Evolutionary conservation across 2,329 filamentous ascomycete species (phyloP), one percentile per base, ranked within the genome.

Genomic region (Trichoderma endophyticum): DNA sequence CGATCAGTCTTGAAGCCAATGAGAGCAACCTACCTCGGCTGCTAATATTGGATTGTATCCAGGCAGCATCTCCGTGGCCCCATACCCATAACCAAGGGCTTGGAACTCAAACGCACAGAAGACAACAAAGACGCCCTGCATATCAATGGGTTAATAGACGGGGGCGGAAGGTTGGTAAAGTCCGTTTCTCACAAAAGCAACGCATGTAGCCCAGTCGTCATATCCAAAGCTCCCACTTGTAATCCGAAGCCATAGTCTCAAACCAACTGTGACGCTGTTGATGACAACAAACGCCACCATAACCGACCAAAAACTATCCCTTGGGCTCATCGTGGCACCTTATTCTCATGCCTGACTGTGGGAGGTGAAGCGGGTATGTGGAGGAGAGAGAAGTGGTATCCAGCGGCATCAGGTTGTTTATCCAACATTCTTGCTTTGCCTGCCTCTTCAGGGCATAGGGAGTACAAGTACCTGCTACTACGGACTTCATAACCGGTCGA

Each of bases 31-130:
- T 7, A 65, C 62, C 30, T 65, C 62, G 28, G 62, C 62, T 30
- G 62, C 62, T 11, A 65, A 48, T 15, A 54, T 15, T 18, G 43
- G 62, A 14, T 65, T 34, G 43, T 65, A 54, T 30, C 43, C 43
- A 18, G 62, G 62, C 28, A 54, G 62, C 28, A 54, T 6, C 12
- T 65, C 62, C 11, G 28, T 32, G 14, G 62, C 28, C 3, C 62
- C 62, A 24, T 65, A 65, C 32, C 62, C 62, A 54, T 65, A 65
- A 12, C 28, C 30, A 24, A 65, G 43, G 43, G 62, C 62, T 1
- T 30, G 62, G 30, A 65, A 65, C 43, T 65, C 62, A 34, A 65
- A 65, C 7, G 62, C 62, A 54, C 62, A 65, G 21, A 65, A 65
- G 62, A 65, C 14, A n/a, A 56, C 32, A 18, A 66, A 66, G 6